A percentile compares a stretch with the other conserved stretches of the same genome.
Conservation (phyloP, 495 filamentous ascomycete species). For the Lepidopterella palustris region DNA sequence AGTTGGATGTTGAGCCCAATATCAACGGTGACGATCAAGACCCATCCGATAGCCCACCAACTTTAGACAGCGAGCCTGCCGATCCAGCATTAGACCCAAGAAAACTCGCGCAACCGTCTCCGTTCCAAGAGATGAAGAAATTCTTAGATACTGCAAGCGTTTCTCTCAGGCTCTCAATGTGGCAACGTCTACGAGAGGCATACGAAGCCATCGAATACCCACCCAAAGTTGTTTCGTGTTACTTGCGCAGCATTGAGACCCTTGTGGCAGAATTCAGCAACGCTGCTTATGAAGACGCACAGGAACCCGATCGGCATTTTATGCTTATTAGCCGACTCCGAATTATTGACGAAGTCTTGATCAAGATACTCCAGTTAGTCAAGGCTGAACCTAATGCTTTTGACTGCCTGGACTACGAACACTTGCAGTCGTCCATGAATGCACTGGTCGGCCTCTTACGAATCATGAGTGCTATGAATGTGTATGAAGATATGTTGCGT, state of each 20-base stretch:
- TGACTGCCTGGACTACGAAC: constrained; percentile 75
- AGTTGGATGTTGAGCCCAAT: constrained; percentile 2
- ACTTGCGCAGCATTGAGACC: constrained; percentile 74
- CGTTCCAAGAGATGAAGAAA: constrained; percentile 60
- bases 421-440: constrained; percentile 61
- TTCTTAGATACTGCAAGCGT: constrained; percentile 77
- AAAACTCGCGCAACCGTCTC: neutral
- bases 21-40: constrained; percentile 7
- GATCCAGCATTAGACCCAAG: constrained; percentile 17
- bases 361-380: constrained; percentile 57
- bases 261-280: constrained; percentile 67
- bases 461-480: constrained; percentile 67
- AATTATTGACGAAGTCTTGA: constrained; percentile 66
- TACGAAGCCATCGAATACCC: constrained; percentile 76
- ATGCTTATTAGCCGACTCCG: constrained; percentile 69
- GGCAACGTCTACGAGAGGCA: constrained; percentile 79
- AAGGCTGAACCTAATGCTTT: constrained; percentile 56
- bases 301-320: constrained; percentile 55
- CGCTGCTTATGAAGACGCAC: constrained; percentile 52
- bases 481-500: constrained; percentile 75
- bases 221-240: constrained; percentile 80
- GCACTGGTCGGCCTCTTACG: constrained; percentile 60
- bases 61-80: constrained; percentile 40
- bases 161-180: constrained; percentile 75
- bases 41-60: constrained; percentile 9